Conservation (phyloP, 345 rosid genomes). For the Eucalyptus cloeziana region DNA sequence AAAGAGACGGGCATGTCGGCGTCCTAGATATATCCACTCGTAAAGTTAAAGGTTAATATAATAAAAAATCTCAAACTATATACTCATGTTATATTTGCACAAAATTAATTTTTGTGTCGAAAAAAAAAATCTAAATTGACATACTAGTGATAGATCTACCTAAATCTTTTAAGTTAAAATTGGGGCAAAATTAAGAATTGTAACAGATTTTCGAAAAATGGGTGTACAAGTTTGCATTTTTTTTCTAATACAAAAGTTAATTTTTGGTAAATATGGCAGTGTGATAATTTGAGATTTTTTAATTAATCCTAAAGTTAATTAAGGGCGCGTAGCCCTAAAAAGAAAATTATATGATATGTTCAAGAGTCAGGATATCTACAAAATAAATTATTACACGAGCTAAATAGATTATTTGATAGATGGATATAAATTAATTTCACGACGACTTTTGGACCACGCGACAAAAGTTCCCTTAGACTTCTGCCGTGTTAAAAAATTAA, state of each 20-base stretch:
- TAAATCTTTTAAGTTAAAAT: not conserved
- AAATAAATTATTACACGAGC: not conserved
- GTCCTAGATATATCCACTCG: not conserved
- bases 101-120: not conserved
- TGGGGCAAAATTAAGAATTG: rapidly evolving
- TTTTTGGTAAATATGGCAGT: not conserved
- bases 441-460: not conserved
- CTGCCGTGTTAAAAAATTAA: too few relatives aligned
- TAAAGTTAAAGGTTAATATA: not conserved
- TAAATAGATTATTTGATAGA: not conserved
- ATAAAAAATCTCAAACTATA: not conserved
- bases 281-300: not conserved
- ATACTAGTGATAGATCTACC: not conserved
- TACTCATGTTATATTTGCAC: rapidly evolving
- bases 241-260: not conserved
- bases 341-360: not conserved
- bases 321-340: not conserved
- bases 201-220: not conserved
- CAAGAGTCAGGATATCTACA: not conserved
- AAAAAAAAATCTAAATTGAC: not conserved
- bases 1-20: not conserved
- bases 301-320: not conserved
- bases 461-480: not conserved
- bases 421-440: rapidly evolving
- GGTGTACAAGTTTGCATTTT: not conserved